Conservation (phyloP, 225 moss, liverwort and hornwort species). For the Neckera pumila region DNA sequence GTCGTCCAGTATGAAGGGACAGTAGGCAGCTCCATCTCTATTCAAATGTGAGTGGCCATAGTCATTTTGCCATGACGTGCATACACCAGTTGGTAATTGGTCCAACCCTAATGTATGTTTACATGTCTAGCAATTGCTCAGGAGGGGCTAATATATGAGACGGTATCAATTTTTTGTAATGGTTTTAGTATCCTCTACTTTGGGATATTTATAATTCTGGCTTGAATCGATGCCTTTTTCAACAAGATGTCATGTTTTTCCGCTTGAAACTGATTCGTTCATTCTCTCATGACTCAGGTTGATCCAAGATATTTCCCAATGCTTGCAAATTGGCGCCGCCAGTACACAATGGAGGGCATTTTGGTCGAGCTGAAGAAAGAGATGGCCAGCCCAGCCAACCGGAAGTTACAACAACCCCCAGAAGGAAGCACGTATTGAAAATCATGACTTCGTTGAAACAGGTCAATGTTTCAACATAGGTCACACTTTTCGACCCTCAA, state of each 20-base stretch:
- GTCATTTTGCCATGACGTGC: background rate
- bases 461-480: background rate
- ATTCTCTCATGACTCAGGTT: constrained; percentile 26
- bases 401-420: constrained; percentile 88
- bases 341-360: constrained; percentile 90
- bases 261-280: background rate
- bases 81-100: background rate
- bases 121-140: background rate
- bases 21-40: background rate
- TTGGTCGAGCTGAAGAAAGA: constrained; percentile 86
- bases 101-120: background rate
- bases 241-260: background rate
- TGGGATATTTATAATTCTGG: background rate
- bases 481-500: background rate
- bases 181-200: background rate
- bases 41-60: background rate
- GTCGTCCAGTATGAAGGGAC: background rate
- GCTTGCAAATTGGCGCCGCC: constrained; percentile 93
- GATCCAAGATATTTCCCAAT: constrained; percentile 91
- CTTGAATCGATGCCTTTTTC: background rate
- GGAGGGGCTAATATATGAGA: background rate
- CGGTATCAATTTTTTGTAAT: background rate
- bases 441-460: background rate
- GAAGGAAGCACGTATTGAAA: constrained; percentile 80
- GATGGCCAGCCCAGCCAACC: constrained; percentile 77